These are phyloP conservation scores for Tetrahymena thermophila DNA, from an alignment of 73 alveolate genomes.

Conservation along the genomic window DNA sequence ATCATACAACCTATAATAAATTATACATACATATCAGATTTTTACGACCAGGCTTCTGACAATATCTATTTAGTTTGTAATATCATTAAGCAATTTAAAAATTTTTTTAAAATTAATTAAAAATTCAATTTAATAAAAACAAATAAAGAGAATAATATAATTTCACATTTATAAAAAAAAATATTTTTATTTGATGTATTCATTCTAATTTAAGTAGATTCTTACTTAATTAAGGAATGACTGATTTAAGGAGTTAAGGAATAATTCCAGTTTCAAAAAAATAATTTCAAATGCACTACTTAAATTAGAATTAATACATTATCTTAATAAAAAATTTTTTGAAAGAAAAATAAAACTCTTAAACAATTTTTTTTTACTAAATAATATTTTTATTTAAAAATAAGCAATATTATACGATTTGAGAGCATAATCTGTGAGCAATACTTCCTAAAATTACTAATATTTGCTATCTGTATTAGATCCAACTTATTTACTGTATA, in stretches of 20 bases:
- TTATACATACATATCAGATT: not conserved
- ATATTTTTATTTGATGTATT: too few relatives aligned
- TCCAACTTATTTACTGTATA: not conserved
- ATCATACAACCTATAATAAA: not conserved
- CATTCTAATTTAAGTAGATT: too few relatives aligned
- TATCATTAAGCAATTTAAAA: not conserved
- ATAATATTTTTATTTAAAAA: not conserved
- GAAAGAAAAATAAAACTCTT: not conserved
- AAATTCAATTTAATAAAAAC: not conserved
- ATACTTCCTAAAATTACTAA: not conserved
- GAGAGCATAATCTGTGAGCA: not conserved
- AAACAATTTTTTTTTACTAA: not conserved
- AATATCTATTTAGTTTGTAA: not conserved
- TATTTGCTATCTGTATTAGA: not conserved
- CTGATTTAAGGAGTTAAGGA: too few relatives aligned
- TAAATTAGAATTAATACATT: too few relatives aligned
- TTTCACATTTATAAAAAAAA: too few relatives aligned
- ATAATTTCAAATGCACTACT: too few relatives aligned
- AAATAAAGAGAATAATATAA: too few relatives aligned
- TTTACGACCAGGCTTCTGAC: not conserved
- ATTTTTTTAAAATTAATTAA: too few relatives aligned
- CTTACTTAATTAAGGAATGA: too few relatives aligned
- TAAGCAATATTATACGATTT: not conserved
- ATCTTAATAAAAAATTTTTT: too few relatives aligned
- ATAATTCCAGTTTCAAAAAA: too few relatives aligned